Evolutionary conservation across 2,329 filamentous ascomycete genomes (phyloP).

Genomic region (Lanzia echinophila): DNA sequence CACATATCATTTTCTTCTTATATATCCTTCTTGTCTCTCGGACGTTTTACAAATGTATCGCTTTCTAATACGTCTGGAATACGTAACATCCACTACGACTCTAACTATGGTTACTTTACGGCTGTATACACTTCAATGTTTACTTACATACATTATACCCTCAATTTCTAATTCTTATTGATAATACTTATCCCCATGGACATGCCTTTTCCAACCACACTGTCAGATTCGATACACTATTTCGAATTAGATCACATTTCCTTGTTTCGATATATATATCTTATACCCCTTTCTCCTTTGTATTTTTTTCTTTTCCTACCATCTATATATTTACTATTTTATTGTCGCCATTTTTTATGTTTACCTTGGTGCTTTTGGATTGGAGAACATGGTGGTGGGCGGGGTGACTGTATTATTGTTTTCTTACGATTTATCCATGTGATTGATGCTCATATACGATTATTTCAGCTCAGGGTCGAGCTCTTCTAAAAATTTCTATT

Average conservation of each 20-base stretch:
- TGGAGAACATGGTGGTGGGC: not conserved
- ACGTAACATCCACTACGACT: slow-evolving; percentile 5
- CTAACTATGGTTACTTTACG: not conserved
- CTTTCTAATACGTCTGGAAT: slow-evolving; percentile 11
- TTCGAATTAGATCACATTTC: not conserved
- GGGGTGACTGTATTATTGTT: not conserved
- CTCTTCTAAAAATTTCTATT: not conserved
- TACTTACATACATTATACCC: slow-evolving; percentile 3
- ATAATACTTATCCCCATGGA: not conserved
- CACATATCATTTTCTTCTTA: not conserved
- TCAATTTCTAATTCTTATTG: not conserved
- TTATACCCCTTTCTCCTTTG: not conserved
- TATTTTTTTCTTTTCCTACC: not conserved
- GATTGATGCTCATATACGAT: slow-evolving; percentile 10
- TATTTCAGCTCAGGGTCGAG: not conserved
- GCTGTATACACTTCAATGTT: not conserved
- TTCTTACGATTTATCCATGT: slow-evolving; percentile 1
- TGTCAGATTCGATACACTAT: not conserved
- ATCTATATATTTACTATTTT: not conserved
- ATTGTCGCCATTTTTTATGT: not conserved
- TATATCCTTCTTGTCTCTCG: not conserved
- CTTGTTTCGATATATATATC: not conserved
- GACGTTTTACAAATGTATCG: not conserved
- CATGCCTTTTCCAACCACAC: not conserved
- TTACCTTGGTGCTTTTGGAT: not conserved